Evolutionary conservation across 345 rosid species (phyloP), one percentile per base, ranked within the genome.

Genomic region (Eucalyptus viminalis): DNA sequence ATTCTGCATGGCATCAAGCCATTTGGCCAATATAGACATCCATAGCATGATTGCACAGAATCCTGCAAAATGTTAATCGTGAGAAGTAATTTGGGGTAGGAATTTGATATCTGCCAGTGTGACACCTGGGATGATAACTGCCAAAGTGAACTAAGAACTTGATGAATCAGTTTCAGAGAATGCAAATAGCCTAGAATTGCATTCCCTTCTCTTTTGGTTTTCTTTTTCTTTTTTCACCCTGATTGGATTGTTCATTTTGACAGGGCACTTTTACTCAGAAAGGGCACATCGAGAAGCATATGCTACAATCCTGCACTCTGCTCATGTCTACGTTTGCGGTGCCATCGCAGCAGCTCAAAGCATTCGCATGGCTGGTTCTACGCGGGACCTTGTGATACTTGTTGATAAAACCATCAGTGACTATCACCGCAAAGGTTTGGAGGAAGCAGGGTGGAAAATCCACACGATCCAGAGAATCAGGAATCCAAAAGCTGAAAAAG

Each of bases 331-430:
- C 60, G 98, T 96, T 43, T 97, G 98, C 85, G 99, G 98, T 87
- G 99, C 99, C 92, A 96, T 96, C 54, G 91, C 94, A 89, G 98
- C 98, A 37, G 98, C 98, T 21, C 97, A 95, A 90, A 96, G 98
- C 88, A 96, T 97, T 87, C 97, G 97, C 87, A 95, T 95, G 98
- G 93, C 97, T 8, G 99, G 98, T 86, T 96, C 99, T 37, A 96
- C 96, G 3, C 94, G 97, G 31, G 99, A 96, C 90, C 94, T 97
- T 21, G 96, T 97, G 91, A 96, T 97, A 87, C 97, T 97, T 29
- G 98, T 97, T 11, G 99, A 97, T 88, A 93, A 96, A 62, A 91
- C 97, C 47, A 96, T 96, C 80, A 95, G 93, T 29, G 92, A 97
- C 8, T 93, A 94, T 92, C 95, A 96, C 86, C 95, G 95, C 92